These are phyloP conservation scores for Cyclotella choctawhatcheeana DNA, from an alignment of 108 stramenopile genomes.

Conservation along the genomic window DNA sequence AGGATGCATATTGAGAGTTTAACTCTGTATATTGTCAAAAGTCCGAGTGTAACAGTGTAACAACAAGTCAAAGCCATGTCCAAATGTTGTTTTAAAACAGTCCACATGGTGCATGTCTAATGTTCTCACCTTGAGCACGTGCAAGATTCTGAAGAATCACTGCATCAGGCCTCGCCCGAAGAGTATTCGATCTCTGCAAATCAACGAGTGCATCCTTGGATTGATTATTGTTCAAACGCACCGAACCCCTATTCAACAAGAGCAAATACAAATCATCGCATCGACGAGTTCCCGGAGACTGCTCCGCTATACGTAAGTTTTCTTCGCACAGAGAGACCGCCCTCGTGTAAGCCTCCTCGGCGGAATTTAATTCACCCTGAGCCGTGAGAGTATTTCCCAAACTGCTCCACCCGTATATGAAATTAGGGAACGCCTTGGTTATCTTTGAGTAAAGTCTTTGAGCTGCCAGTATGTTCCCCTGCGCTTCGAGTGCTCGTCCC, in stretches of 20 bases:
- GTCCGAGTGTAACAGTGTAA: no score
- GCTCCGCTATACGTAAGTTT: constrained; percentile 49
- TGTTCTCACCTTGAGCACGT: constrained; percentile 61
- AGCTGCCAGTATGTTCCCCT: constrained; percentile 79
- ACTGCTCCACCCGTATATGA: constrained; percentile 84
- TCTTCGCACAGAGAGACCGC: constrained; percentile 74
- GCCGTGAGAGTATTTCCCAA: constrained; percentile 84
- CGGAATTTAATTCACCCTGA: constrained; percentile 60
- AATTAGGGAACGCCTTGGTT: constrained; percentile 75
- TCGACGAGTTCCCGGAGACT: constrained; percentile 46
- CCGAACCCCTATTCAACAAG: constrained; percentile 75
- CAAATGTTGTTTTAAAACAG: no score
- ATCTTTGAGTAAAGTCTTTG: constrained; percentile 79
- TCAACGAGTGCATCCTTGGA: constrained; percentile 73
- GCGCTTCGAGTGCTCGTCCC: constrained; percentile 76
- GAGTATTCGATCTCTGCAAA: constrained; percentile 52
- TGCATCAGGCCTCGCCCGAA: constrained; percentile 79
- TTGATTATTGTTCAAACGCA: constrained; percentile 73
- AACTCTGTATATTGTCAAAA: constrained; percentile 40
- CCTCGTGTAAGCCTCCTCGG: constrained; percentile 69
- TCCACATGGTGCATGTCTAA: not conserved
- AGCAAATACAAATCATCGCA: constrained; percentile 82
- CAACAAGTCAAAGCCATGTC: no score
- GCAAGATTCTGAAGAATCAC: constrained; percentile 80
- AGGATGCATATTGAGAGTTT: constrained; percentile 64